Base-by-base conservation (phyloP, 1,284 basidiomycete genomes). In the Apiotrichum brassicae region DNA sequence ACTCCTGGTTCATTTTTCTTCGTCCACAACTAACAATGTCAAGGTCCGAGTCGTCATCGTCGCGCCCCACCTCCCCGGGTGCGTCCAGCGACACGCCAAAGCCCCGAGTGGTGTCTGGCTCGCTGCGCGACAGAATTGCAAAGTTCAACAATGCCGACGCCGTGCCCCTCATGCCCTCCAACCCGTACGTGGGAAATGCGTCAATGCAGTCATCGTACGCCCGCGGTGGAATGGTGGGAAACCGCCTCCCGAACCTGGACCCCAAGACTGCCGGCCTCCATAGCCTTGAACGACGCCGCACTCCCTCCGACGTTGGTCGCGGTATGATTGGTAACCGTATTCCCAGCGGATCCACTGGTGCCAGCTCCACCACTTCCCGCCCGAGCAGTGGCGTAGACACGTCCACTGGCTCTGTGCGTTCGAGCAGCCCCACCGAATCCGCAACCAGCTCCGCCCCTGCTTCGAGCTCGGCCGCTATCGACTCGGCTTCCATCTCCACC, bases 81-180 rank as follows among this genome's bases (percentile, higher is more conserved):
- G 35, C 54, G 30, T 23, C 25, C 6, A 25, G 39, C 4, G 40
- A 42, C 19, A 28, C 28, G 11, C 51, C 20, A 11, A 53, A 48
- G 6, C 41, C 49, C 20, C 63, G 67, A 6, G 46, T 60, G 38
- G 64, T 71, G 8, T 66, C 65, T 18, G 64, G 67, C 35, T 68
- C 66, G 3, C 63, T 73, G 43, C 66, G 65, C 56, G 71, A 73
- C 49, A 64, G 71, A 26, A 73, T 73, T 36, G 71, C 71, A 14
- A 66, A 65, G 49, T 73, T 73, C 56, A 67, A 68, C 59, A 69
- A 71, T 35, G 57, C 64, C 28, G 68, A 62, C 11, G 57, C 64
- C 1, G 64, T 64, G 14, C 57, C 57, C 6, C 65, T 66, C 4
- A 48, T 69, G n/a, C 70, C 70, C 5, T 60, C 51, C 35, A 60